Conservation (phyloP, 306 rosid species). For the Dalbergia cultrata region DNA sequence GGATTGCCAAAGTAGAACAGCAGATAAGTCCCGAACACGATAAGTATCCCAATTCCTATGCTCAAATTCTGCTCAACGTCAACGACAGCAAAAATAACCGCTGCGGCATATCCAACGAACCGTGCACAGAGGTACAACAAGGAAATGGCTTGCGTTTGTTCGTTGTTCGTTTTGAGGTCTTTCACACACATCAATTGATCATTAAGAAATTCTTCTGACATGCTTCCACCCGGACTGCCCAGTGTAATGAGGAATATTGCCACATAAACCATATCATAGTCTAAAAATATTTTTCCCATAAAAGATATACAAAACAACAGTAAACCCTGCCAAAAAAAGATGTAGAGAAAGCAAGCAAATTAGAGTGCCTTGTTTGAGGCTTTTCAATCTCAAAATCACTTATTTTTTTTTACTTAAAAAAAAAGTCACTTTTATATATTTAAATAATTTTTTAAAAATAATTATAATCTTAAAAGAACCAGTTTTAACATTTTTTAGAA, state of each 20-base stretch:
- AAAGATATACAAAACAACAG: background rate
- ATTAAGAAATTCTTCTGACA: background rate
- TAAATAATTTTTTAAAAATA: too few relatives aligned
- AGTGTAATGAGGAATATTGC: background rate
- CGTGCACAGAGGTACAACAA: background rate
- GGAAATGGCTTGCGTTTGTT: background rate
- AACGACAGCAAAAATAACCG: background rate
- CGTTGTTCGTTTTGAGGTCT: background rate
- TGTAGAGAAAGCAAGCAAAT: too few relatives aligned
- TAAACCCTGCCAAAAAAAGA: background rate
- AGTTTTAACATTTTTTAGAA: too few relatives aligned
- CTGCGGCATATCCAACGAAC: background rate
- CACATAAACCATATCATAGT: background rate
- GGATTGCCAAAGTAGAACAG: slow-evolving; percentile 1
- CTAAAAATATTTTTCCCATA: background rate
- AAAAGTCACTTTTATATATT: too few relatives aligned
- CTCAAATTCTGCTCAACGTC: fast-evolving
- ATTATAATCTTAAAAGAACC: too few relatives aligned
- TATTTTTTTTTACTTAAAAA: too few relatives aligned
- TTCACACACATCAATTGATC: background rate
- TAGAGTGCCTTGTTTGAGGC: too few relatives aligned
- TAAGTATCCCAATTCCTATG: background rate
- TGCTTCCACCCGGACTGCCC: background rate
- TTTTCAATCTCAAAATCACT: too few relatives aligned
- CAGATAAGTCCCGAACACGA: background rate